phyloP scores from a whole-genome alignment of 106 monocot species.

The Allium sativum region DNA sequence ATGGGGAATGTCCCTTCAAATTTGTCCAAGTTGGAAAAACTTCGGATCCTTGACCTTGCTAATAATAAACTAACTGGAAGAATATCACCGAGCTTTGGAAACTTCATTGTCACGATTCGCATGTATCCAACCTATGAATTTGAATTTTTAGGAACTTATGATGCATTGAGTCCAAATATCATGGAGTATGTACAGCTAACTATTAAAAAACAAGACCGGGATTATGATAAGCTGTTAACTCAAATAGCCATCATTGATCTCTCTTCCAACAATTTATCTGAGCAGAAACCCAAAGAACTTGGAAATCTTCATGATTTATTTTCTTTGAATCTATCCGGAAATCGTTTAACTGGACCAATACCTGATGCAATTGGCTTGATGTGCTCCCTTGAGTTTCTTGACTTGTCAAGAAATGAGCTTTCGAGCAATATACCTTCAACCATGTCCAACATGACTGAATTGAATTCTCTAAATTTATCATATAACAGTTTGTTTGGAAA shows the following conservation, averaged over 20 bases:
- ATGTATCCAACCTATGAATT: too few relatives aligned
- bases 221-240: neutral
- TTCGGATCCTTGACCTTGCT: too few relatives aligned
- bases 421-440: slow-evolving; percentile 20
- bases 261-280: neutral
- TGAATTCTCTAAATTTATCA: slow-evolving; percentile 7
- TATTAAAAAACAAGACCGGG: neutral
- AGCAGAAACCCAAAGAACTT: neutral
- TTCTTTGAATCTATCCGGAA: neutral
- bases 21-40: too few relatives aligned
- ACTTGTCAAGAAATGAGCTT: slow-evolving; percentile 19
- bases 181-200: neutral
- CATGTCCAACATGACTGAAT: neutral
- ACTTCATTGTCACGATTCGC: slow-evolving; percentile 1
- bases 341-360: neutral
- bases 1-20: slow-evolving; percentile 3
- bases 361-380: neutral
- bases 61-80: neutral
- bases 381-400: slow-evolving; percentile 2
- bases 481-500: slow-evolving; percentile 9
- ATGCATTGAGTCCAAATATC: neutral
- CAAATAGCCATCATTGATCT: neutral
- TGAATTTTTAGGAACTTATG: too few relatives aligned
- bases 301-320: neutral
- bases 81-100: slow-evolving; percentile 1